Evolutionary conservation across 306 rosid species (phyloP).

Genomic region (Lupinus albus): DNA sequence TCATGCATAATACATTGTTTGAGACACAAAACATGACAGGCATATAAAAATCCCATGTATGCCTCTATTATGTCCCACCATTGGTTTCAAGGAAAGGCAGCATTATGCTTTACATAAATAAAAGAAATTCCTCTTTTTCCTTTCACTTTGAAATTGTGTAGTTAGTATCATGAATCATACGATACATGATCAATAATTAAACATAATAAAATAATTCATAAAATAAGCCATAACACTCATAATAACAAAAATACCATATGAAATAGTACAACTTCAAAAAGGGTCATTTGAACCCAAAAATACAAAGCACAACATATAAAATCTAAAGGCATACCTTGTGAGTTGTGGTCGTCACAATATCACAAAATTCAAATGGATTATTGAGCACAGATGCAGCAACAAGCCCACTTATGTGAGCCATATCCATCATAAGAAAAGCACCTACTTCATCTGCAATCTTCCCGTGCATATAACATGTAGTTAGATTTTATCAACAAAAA

Average conservation of each 20-base stretch:
- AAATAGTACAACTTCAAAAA: too few relatives aligned
- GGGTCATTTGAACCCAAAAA: conserved; percentile 26
- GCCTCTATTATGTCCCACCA: too few relatives aligned
- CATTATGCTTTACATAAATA: conserved; percentile 5
- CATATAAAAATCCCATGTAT: too few relatives aligned
- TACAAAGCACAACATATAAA: conserved; percentile 27
- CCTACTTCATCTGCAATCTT: conserved; percentile 92
- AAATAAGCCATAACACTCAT: too few relatives aligned
- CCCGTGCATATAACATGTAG: conserved; percentile 36
- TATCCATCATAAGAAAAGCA: conserved; percentile 99
- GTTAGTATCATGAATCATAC: too few relatives aligned
- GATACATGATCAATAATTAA: too few relatives aligned
- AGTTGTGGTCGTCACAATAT: conserved; percentile 96
- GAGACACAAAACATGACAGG: too few relatives aligned
- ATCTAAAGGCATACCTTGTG: conserved; percentile 70
- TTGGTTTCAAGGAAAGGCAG: conserved; percentile 12
- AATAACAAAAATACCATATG: too few relatives aligned
- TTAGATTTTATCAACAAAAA: conserved; percentile 28
- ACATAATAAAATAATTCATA: too few relatives aligned
- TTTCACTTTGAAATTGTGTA: too few relatives aligned
- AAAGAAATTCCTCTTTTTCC: not conserved
- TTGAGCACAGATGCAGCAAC: conserved; percentile 93
- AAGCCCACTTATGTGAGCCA: conserved; percentile 99
- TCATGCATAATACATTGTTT: too few relatives aligned
- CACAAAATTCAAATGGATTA: conserved; percentile 85